Conservation (phyloP, 495 filamentous ascomycete species). For the Talaromyces thailandensis region DNA sequence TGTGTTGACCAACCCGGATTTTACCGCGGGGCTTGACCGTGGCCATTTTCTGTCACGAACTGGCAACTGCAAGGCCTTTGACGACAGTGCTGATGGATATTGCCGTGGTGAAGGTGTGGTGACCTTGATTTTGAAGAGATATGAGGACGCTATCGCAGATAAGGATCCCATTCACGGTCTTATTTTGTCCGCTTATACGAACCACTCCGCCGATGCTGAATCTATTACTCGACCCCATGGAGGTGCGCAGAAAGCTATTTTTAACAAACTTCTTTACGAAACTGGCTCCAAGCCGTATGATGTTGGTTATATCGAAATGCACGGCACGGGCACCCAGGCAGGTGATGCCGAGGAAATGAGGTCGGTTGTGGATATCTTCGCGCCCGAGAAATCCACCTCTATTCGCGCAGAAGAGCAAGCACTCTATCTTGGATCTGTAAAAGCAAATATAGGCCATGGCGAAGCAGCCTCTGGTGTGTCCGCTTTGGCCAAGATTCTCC, state of each 20-base stretch:
- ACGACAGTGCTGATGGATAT: slow-evolving; percentile 67
- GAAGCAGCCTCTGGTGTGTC: neutral
- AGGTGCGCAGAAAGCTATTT: slow-evolving; percentile 60
- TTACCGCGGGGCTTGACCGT: slow-evolving; percentile 18
- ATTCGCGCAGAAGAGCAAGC: neutral
- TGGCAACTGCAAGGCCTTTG: slow-evolving; percentile 72
- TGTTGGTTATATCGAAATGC: slow-evolving; percentile 2
- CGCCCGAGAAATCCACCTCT: neutral
- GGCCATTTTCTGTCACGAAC: slow-evolving; percentile 78
- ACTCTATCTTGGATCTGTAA: neutral
- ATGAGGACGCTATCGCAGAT: slow-evolving; percentile 63
- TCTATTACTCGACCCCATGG: slow-evolving; percentile 73
- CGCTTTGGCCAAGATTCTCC: neutral
- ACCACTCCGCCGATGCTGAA: slow-evolving; percentile 65
- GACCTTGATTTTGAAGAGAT: slow-evolving; percentile 61
- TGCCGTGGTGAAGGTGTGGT: slow-evolving; percentile 65
- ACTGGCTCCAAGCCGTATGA: neutral
- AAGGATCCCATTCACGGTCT: slow-evolving; percentile 53
- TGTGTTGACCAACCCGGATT: too few species aligned
- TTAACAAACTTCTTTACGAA: slow-evolving; percentile 54
- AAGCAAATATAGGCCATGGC: neutral
- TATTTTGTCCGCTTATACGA: slow-evolving; percentile 56
- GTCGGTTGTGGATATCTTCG: neutral
- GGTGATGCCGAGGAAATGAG: neutral
- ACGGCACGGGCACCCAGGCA: slow-evolving; percentile 42